Evolutionary conservation across 1,139 yeast species (phyloP).

Genomic region (Nematodospora anomalae): DNA sequence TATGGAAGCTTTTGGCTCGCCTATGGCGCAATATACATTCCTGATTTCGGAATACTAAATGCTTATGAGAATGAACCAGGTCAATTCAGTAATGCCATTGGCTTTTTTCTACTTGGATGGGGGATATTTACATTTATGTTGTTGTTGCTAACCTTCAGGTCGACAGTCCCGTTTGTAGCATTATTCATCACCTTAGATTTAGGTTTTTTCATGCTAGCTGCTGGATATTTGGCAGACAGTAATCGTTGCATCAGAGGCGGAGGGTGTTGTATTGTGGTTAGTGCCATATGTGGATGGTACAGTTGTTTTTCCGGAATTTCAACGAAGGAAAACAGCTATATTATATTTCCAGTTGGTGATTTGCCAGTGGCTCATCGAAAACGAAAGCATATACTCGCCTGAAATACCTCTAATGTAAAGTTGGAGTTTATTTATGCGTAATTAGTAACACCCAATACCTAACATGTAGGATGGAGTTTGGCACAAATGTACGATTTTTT

Average conservation of each 20-base stretch:
- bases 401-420: too few species aligned
- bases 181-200: conserved; percentile 38
- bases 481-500: conserved; percentile 1
- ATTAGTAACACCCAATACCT: too few species aligned
- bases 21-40: conserved; percentile 36
- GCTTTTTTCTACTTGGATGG: conserved; percentile 48
- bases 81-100: conserved; percentile 36
- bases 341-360: conserved; percentile 16
- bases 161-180: conserved; percentile 41
- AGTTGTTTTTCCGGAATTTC: conserved; percentile 39
- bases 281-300: conserved; percentile 45
- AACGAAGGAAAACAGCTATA: conserved; percentile 28
- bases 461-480: too few species aligned
- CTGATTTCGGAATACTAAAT: conserved; percentile 51
- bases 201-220: conserved; percentile 45
- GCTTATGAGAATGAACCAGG: conserved; percentile 47
- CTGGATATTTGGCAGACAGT: conserved; percentile 38
- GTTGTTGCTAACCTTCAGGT: conserved; percentile 40
- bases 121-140: conserved; percentile 43
- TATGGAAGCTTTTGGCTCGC: conserved; percentile 48
- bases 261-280: conserved; percentile 44
- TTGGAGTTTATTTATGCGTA: too few species aligned
- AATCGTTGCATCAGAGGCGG: conserved; percentile 37
- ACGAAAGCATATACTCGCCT: not conserved
- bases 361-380: conserved; percentile 1